Conservation (phyloP, 345 rosid species). For the Hibiscus tridactylites region DNA sequence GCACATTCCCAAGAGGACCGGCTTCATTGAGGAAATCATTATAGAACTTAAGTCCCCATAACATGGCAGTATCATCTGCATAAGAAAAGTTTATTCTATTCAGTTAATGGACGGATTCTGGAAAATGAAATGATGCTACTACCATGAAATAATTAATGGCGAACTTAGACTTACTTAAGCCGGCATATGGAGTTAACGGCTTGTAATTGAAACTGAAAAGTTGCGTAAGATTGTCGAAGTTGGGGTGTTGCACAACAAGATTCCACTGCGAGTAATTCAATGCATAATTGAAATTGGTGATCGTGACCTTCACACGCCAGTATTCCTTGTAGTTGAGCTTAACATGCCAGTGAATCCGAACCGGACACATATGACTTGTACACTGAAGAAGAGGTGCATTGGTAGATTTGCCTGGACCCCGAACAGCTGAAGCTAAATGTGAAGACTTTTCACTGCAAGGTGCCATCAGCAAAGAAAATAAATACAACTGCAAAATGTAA, state of each 20-base stretch:
- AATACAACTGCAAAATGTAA: neutral
- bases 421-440: slow-evolving; percentile 61
- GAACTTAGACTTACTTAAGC: slow-evolving; percentile 47
- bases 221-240: slow-evolving; percentile 65
- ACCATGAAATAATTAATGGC: neutral
- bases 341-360: slow-evolving; percentile 83
- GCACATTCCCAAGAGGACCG: slow-evolving; percentile 80
- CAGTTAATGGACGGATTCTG: neutral
- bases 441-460: slow-evolving; percentile 50
- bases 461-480: neutral
- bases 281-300: slow-evolving; percentile 73
- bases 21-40: slow-evolving; percentile 81
- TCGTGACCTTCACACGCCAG: slow-evolving; percentile 86
- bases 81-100: neutral
- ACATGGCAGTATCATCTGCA: slow-evolving; percentile 87
- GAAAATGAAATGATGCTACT: neutral
- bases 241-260: slow-evolving; percentile 81
- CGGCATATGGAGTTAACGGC: slow-evolving; percentile 64
- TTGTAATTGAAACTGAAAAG: slow-evolving; percentile 69
- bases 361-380: slow-evolving; percentile 82
- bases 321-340: slow-evolving; percentile 82
- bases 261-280: slow-evolving; percentile 85
- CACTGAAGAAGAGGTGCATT: slow-evolving; percentile 57
- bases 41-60: slow-evolving; percentile 81
- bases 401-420: slow-evolving; percentile 28